These are phyloP conservation scores for Malus hybrid DNA, from an alignment of 331 rosid species.

Conservation along the genomic window DNA sequence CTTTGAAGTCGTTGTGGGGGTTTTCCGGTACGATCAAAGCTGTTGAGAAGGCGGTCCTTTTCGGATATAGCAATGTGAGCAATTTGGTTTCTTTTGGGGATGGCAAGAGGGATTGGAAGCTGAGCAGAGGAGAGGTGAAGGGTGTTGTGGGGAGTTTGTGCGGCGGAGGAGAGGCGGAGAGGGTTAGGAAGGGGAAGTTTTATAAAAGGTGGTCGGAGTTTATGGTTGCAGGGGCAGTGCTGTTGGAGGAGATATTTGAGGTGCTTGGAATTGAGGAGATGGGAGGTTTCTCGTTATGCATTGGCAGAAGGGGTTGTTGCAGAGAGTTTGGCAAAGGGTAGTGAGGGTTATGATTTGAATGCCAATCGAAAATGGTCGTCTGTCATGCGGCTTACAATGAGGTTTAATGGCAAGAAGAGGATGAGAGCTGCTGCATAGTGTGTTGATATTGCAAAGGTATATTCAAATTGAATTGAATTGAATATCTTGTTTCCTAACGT, in stretches of 20 bases:
- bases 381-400: constrained; percentile 20
- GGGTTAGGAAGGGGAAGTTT: constrained; percentile 6
- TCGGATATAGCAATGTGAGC: neutral
- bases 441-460: constrained; percentile 28
- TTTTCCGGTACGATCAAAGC: constrained; percentile 35
- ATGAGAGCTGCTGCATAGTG: constrained; percentile 23
- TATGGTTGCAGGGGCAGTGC: constrained; percentile 28
- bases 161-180: constrained; percentile 18
- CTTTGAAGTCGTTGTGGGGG: constrained; percentile 26
- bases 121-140: constrained; percentile 25
- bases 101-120: constrained; percentile 24
- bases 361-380: constrained; percentile 22
- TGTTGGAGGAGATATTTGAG: constrained; percentile 28
- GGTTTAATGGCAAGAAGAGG: constrained; percentile 26
- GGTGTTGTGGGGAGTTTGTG: constrained; percentile 22
- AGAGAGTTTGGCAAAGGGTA: constrained; percentile 6
- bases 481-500: neutral
- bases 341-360: neutral
- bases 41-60: constrained; percentile 21
- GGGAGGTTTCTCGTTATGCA: constrained; percentile 26
- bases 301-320: constrained; percentile 33
- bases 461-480: no score
- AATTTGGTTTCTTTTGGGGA: constrained; percentile 2
- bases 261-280: constrained; percentile 25
- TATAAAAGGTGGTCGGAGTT: constrained; percentile 25